A percentile compares a stretch with the other conserved stretches of the same genome.
These are phyloP conservation scores for Arbutus unedo DNA, from an alignment of 148 eudicot genomes.

Conservation along the genomic window DNA sequence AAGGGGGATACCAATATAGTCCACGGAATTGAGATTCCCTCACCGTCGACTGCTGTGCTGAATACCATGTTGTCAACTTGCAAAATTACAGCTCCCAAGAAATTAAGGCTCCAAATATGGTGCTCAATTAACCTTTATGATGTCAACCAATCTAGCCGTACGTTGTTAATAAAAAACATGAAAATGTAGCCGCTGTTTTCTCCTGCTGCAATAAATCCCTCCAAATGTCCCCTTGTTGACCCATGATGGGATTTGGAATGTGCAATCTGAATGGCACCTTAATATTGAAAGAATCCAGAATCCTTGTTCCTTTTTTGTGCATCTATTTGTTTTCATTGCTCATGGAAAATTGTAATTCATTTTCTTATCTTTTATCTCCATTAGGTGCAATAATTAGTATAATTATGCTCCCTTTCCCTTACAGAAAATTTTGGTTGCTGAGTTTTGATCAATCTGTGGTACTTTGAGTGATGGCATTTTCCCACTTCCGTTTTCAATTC, in stretches of 20 bases:
- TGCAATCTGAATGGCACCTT: not conserved
- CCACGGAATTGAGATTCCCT: not conserved
- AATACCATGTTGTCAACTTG: not conserved
- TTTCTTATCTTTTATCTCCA: not conserved
- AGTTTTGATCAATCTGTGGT: not conserved
- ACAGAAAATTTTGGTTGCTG: not conserved
- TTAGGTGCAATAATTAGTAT: not conserved
- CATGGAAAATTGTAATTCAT: not conserved
- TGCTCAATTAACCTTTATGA: not conserved
- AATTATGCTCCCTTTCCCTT: not conserved
- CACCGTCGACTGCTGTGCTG: not conserved
- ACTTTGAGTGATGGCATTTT: not conserved
- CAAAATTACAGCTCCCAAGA: not conserved
- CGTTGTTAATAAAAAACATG: not conserved
- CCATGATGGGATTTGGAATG: not conserved
- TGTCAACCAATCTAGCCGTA: not conserved
- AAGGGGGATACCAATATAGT: not conserved
- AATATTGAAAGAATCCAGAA: not conserved
- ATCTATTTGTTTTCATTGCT: not conserved
- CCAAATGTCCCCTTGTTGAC: conserved; percentile 5
- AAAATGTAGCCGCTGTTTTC: not conserved
- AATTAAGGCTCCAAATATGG: not conserved
- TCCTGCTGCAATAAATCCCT: not conserved
- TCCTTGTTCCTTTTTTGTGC: not conserved
- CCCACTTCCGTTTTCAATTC: not conserved